A percentile compares a stretch with the other conserved stretches of the same genome.
Evolutionary conservation across 2,329 filamentous ascomycete species (phyloP).

Genomic region (Akanthomyces lecanii): DNA sequence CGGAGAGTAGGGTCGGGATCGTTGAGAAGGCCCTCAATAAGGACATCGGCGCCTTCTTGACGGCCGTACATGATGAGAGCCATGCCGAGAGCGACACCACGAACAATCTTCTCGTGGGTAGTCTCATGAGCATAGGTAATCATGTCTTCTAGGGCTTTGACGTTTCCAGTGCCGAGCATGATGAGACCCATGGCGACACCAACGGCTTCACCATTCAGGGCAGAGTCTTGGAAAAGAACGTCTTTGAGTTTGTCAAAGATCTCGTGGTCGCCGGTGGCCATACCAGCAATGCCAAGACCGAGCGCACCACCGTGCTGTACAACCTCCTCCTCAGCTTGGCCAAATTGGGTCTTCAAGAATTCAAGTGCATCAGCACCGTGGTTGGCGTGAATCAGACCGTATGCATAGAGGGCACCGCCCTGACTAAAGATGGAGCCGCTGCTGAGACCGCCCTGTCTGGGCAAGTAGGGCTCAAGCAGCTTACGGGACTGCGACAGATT

Average conservation of each 20-base stretch:
- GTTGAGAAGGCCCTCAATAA: slow-evolving; percentile 88
- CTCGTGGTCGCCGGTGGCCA: slow-evolving; percentile 87
- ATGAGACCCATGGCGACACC: slow-evolving; percentile 95
- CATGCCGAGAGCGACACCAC: slow-evolving; percentile 93
- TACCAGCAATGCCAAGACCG: slow-evolving; percentile 91
- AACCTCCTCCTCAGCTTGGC: slow-evolving; percentile 77
- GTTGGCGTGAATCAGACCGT: slow-evolving; percentile 95
- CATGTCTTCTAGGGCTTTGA: slow-evolving; percentile 92
- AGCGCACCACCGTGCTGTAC: slow-evolving; percentile 96
- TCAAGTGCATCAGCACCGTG: slow-evolving; percentile 87
- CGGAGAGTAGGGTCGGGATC: slow-evolving; percentile 91
- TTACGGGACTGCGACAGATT: slow-evolving; percentile 92
- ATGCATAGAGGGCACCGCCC: slow-evolving; percentile 90
- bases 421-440: slow-evolving; percentile 91
- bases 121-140: slow-evolving; percentile 97
- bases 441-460: slow-evolving; percentile 67
- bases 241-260: slow-evolving; percentile 89
- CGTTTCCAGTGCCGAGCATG: slow-evolving; percentile 97
- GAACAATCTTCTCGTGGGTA: slow-evolving; percentile 97
- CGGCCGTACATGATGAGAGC: slow-evolving; percentile 96
- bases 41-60: slow-evolving; percentile 89
- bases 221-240: slow-evolving; percentile 88
- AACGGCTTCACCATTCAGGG: slow-evolving; percentile 93
- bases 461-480: slow-evolving; percentile 90
- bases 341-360: slow-evolving; percentile 73